Evolutionary conservation across 225 moss, liverwort and hornwort genomes (phyloP).

Genomic region (Asterella californica): DNA sequence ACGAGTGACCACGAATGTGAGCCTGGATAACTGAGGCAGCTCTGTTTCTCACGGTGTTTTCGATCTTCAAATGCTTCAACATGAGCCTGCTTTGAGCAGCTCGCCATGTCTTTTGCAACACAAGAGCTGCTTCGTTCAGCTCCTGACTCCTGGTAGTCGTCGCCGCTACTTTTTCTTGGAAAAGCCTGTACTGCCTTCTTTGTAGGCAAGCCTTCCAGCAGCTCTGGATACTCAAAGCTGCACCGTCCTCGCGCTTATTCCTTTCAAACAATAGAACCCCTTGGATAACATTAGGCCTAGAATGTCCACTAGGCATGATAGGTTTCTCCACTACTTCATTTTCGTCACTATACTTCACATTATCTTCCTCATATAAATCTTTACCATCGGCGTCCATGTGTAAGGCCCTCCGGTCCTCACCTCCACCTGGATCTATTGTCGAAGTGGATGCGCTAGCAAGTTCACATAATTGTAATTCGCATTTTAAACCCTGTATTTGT

Average conservation of each 20-base stretch:
- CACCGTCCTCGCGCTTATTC: neutral
- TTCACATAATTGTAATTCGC: neutral
- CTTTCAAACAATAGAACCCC: neutral
- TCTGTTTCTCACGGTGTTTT: constrained; percentile 10
- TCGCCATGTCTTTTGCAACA: constrained; percentile 33
- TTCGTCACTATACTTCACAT: neutral
- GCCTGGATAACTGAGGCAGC: constrained; percentile 28
- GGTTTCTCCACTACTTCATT: neutral
- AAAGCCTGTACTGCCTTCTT: constrained; percentile 12
- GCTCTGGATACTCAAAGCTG: constrained; percentile 35
- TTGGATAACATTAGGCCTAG: neutral
- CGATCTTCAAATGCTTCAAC: constrained; percentile 22
- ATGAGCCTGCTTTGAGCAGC: constrained; percentile 19
- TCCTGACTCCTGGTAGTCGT: constrained; percentile 19
- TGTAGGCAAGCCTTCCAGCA: constrained; percentile 32
- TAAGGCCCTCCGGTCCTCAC: neutral
- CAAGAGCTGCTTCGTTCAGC: constrained; percentile 4
- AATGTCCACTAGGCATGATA: neutral
- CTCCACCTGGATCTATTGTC: neutral
- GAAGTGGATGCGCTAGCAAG: neutral
- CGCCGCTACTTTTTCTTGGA: constrained; percentile 6
- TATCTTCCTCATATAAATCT: neutral
- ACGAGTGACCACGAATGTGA: constrained; percentile 24
- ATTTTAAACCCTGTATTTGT: neutral
- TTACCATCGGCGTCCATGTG: neutral